Percentiles rank a stretch among this genome's conserved stretches.
Evolutionary conservation across 176 grass and related monocot genomes (phyloP).

Genomic region (Sorghum bicolor): Sorghum_bicolor_NCBIv3 NC_012870.2:6960501-6961000

Average conservation of each 20-base stretch:
- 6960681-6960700: slow-evolving; percentile 98
- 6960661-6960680: slow-evolving; percentile 94
- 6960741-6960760: slow-evolving; percentile 73
- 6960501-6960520: slow-evolving; percentile 55
- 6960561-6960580: slow-evolving; percentile 53
- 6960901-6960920: not conserved
- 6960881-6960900: not conserved
- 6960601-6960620: not conserved
- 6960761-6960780: slow-evolving; percentile 90
- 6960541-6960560: slow-evolving; percentile 96
- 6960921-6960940: not conserved
- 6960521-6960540: slow-evolving; percentile 91
- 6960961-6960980: slow-evolving; percentile 32
- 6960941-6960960: not conserved
- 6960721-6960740: slow-evolving; percentile 64
- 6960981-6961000: slow-evolving; percentile 80
- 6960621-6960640: not conserved
- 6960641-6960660: slow-evolving; percentile 25
- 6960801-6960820: slow-evolving; percentile 82
- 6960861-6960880: not conserved
- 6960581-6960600: not conserved
- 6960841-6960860: not conserved
- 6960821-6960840: not conserved
- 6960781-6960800: slow-evolving; percentile 90
- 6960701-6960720: slow-evolving; percentile 94